Conservation (phyloP, 148 eudicot genomes). For the Bassia scoparia region DNA sequence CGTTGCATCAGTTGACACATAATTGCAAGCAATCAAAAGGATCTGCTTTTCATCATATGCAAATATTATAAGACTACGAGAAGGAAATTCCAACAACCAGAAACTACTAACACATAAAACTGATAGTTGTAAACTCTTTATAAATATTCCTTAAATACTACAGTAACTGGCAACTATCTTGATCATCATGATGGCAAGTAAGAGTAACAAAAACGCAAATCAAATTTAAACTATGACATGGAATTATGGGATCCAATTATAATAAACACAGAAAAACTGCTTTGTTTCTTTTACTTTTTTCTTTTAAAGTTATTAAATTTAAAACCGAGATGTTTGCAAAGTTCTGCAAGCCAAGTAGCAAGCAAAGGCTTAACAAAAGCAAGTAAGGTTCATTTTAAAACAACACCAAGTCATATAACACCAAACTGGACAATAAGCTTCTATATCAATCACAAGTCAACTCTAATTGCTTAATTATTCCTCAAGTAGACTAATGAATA, state of each 20-base stretch:
- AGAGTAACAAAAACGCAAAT: background rate
- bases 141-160: background rate
- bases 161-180: background rate
- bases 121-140: background rate
- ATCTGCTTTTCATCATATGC: background rate
- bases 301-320: background rate
- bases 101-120: background rate
- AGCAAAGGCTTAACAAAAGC: background rate
- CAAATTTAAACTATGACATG: background rate
- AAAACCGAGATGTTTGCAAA: slow-evolving; percentile 1
- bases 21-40: slow-evolving; percentile 4
- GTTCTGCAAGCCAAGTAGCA: background rate
- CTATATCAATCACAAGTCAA: slow-evolving; percentile 18
- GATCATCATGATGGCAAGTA: slow-evolving; percentile 13
- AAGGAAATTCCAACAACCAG: background rate
- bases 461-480: background rate
- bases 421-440: slow-evolving; percentile 9
- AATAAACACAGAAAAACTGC: background rate
- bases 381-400: slow-evolving; percentile 3
- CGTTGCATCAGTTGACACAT: background rate
- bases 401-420: background rate
- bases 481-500: background rate
- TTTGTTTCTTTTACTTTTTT: background rate
- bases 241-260: background rate
- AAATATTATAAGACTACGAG: background rate